Conservation (phyloP, 192 early-diverging fungal genomes). For the Phycomyces nitens region DNA sequence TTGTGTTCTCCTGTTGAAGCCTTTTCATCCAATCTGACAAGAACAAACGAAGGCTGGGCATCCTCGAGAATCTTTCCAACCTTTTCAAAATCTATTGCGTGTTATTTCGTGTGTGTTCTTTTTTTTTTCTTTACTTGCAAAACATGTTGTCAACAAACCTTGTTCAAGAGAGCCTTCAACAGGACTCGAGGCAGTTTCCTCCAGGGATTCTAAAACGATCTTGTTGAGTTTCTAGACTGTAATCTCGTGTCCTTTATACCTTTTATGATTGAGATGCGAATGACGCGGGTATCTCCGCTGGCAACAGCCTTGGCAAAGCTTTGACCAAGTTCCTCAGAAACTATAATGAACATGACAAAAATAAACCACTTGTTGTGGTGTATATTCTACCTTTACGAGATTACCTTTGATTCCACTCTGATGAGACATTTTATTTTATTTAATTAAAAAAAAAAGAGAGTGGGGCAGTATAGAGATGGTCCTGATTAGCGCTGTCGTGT, state of each 20-base stretch:
- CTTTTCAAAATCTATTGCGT: constrained; percentile 45
- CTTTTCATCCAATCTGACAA: constrained; percentile 57
- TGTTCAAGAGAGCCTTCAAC: constrained; percentile 38
- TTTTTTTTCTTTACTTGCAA: constrained; percentile 3
- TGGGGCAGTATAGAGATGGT: no score
- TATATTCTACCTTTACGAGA: neutral
- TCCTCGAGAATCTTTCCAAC: constrained; percentile 49
- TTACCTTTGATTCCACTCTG: constrained; percentile 54
- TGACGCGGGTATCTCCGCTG: constrained; percentile 32
- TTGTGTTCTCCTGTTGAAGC: constrained; percentile 35
- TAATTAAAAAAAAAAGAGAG: no score
- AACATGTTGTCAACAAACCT: constrained; percentile 29
- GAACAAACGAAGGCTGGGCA: constrained; percentile 59
- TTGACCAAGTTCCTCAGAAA: constrained; percentile 46
- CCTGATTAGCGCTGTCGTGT: no score
- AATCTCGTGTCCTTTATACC: constrained; percentile 27
- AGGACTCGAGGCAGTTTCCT: constrained; percentile 21
- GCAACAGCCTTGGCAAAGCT: constrained; percentile 41
- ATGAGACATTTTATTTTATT: constrained; percentile 41
- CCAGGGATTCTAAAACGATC: constrained; percentile 32
- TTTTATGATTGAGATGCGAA: constrained; percentile 46
- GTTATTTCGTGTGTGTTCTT: neutral
- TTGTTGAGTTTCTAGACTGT: neutral
- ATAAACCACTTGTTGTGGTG: no score
- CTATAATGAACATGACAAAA: no score